A percentile compares a stretch with the other conserved stretches of the same genome.
Evolutionary conservation across 1,284 basidiomycete genomes (phyloP).

Genomic region (Phlebopus sp.): DNA sequence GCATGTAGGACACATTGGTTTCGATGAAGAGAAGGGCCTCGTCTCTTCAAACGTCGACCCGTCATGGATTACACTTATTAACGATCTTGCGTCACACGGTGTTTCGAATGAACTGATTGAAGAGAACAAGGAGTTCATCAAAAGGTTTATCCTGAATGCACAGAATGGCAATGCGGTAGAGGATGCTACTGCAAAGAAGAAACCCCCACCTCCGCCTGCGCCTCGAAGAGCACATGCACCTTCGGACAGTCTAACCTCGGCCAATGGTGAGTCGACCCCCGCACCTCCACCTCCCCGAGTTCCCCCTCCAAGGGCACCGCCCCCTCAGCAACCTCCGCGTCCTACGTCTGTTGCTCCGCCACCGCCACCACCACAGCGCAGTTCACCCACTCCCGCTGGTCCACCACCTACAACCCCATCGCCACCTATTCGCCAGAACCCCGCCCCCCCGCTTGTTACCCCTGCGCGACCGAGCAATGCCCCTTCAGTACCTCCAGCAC

Average conservation of each 20-base stretch:
- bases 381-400: conserved; percentile 29
- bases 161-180: conserved; percentile 32
- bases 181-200: conserved; percentile 43
- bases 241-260: conserved; percentile 35
- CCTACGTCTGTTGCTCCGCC: conserved; percentile 24
- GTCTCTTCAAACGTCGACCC: conserved; percentile 88
- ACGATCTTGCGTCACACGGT: conserved; percentile 69
- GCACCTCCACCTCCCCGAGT: conserved; percentile 26
- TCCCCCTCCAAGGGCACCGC: conserved; percentile 27
- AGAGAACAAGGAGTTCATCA: conserved; percentile 88
- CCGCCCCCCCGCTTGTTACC: conserved; percentile 34
- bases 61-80: conserved; percentile 83
- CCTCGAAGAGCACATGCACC: conserved; percentile 40
- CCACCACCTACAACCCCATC: conserved; percentile 22
- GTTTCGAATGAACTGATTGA: conserved; percentile 61
- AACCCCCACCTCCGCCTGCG: conserved; percentile 56
- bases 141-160: conserved; percentile 72
- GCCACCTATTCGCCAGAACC: conserved; percentile 23
- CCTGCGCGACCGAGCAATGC: conserved; percentile 26
- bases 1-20: conserved; percentile 96
- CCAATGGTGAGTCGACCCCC: conserved; percentile 25
- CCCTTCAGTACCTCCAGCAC: conserved; percentile 35
- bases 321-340: conserved; percentile 29
- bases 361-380: conserved; percentile 30
- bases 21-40: conserved; percentile 84